Percentiles rank a stretch among this genome's conserved stretches.
phyloP scores from a whole-genome alignment of 441 rosid species.

The Gossypium davidsonii region DNA sequence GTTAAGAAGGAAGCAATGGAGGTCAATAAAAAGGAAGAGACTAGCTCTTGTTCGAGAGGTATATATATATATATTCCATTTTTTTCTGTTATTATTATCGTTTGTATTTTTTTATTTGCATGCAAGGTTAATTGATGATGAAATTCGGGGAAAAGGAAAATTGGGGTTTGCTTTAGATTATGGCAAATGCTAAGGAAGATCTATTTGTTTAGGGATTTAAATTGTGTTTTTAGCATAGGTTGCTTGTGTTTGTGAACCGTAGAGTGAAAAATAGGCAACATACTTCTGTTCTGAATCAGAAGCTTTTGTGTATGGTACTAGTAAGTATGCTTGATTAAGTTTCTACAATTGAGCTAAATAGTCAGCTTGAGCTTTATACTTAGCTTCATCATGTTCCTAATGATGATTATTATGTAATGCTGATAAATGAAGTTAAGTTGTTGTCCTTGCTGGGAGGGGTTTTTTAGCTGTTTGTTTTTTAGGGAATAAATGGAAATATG shows the following conservation, averaged over 20 bases:
- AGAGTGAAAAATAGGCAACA: background rate
- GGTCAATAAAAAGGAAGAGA: conserved; percentile 29
- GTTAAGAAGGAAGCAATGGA: conserved; percentile 12
- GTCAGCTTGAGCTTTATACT: background rate
- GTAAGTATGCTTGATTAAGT: background rate
- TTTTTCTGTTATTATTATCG: background rate
- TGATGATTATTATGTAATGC: background rate
- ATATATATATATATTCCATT: background rate
- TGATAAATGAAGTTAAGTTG: background rate
- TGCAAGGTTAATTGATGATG: background rate
- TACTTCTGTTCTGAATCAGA: background rate
- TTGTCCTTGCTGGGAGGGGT: background rate
- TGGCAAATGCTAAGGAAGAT: background rate
- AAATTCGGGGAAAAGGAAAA: background rate
- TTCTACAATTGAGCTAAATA: background rate
- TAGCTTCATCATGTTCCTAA: background rate
- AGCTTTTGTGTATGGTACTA: background rate
- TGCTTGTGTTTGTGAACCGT: background rate
- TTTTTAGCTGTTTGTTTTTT: background rate
- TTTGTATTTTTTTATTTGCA: background rate
- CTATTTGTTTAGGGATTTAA: background rate
- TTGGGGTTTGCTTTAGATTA: background rate
- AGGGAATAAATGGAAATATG: background rate
- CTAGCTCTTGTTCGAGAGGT: conserved; percentile 29
- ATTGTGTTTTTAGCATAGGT: background rate